Evolutionary conservation across 2,329 filamentous ascomycete species (phyloP), one percentile per base, ranked within the genome.

Genomic region (Trichoderma sp.): DNA sequence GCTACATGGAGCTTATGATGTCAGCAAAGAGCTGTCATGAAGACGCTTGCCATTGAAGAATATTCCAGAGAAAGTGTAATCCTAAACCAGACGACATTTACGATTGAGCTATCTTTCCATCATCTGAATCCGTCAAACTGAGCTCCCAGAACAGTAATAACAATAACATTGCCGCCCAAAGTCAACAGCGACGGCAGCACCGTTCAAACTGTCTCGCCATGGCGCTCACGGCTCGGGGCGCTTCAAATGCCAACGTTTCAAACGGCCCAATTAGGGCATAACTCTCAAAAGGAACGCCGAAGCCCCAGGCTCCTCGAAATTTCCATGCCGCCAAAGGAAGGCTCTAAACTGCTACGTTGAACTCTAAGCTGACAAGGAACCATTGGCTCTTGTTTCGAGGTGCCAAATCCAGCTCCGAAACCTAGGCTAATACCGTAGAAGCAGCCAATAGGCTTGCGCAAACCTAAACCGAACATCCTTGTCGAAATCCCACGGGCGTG

Each of bases 201-300:
- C 50, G 33, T 60, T 41, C 68, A 71, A 71, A 27, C 53, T 24
- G 27, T 64, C 60, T n/a, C 62, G 27, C 53, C 69, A 64, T 72
- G 27, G 38, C 69, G 69, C 59, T 60, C 69, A 60, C 69, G 59
- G 69, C 27, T 64, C 69, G 69, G 59, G 59, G 69, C 59, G 69
- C 59, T 53, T 35, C 27, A 31, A n/a, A 33, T 64, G 45, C 18
- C 59, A 53, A 56, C 38, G 29, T 27, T 35, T 64, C 59, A 7
- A 35, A n/a, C 29, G 41, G 33, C 41, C 69, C 38, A 50, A 64
- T 35, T 35, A 35, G 69, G 60, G 41, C 27, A 72, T 29, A 64
- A 21, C 38, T 64, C 59, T 72, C 69, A 24, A 64, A 64, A 41
- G 41, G 38, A 21, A n/a, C 14, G n/a, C 66, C 69, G n/a, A 63